phyloP scores from a whole-genome alignment of 2,329 filamentous ascomycete species.

The Colletotrichum sp. region DNA sequence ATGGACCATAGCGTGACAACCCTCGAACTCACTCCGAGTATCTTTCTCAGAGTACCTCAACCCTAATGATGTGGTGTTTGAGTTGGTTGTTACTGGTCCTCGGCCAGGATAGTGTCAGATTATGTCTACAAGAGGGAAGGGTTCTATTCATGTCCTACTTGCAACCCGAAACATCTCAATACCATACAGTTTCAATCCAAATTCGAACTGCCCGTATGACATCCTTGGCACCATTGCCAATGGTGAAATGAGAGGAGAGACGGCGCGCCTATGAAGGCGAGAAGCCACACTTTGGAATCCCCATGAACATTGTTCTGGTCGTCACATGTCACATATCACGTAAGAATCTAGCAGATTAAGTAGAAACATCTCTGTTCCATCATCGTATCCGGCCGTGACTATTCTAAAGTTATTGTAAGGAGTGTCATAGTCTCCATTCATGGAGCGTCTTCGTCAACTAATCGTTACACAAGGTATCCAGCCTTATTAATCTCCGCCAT shows the following conservation, averaged over 20 bases:
- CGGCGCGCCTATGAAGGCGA: accelerated
- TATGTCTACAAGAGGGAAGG: background rate
- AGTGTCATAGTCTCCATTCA: background rate
- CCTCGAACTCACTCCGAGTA: background rate
- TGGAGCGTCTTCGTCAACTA: background rate
- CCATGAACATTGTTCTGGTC: accelerated
- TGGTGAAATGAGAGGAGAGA: background rate
- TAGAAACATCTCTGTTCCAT: background rate
- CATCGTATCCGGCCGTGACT: conserved; percentile 4
- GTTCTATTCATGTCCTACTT: background rate
- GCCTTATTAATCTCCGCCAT: background rate
- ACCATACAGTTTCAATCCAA: background rate
- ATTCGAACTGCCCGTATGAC: background rate
- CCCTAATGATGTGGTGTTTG: too few relatives aligned
- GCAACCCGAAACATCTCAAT: background rate
- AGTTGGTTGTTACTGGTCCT: background rate
- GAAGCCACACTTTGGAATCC: accelerated
- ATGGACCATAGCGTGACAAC: background rate
- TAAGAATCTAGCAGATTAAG: background rate
- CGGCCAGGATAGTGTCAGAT: background rate
- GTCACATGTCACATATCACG: accelerated
- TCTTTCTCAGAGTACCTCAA: background rate
- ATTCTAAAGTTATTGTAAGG: background rate
- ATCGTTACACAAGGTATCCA: conserved; percentile 20
- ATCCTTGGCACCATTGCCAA: too few relatives aligned